Percentiles rank a stretch among this genome's conserved stretches.
Evolutionary conservation across 179 eudicot genomes (phyloP).

Genomic region (Camellia oleifera): DNA sequence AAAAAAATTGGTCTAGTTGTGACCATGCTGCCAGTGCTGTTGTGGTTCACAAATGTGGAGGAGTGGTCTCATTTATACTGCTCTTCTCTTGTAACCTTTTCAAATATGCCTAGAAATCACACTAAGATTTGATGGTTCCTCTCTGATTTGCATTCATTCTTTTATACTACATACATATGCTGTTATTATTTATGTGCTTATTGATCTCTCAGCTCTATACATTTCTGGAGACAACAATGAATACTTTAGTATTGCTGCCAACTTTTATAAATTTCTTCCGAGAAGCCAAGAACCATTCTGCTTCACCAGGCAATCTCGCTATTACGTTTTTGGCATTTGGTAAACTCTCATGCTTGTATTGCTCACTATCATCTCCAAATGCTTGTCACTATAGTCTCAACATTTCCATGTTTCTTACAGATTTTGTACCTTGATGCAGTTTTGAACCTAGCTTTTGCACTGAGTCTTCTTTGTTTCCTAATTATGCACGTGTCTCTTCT

Average conservation of each 20-base stretch:
- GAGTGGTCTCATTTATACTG: neutral
- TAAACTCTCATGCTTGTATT: constrained; percentile 24
- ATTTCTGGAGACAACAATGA: constrained; percentile 70
- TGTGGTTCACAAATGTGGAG: neutral
- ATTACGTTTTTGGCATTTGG: constrained; percentile 80
- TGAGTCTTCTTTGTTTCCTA: constrained; percentile 85
- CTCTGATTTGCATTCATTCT: neutral
- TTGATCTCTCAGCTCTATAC: constrained; percentile 58
- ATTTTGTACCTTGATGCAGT: constrained; percentile 75
- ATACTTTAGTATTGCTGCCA: constrained; percentile 74
- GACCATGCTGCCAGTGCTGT: neutral
- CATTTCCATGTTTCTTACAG: constrained; percentile 40
- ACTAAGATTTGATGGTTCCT: neutral
- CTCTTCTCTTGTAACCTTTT: neutral
- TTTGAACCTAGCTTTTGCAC: constrained; percentile 80
- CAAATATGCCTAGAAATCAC: constrained; percentile 7
- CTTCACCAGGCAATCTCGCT: constrained; percentile 67
- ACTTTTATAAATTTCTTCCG: constrained; percentile 58
- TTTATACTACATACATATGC: neutral
- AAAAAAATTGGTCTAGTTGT: neutral
- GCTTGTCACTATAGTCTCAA: constrained; percentile 27
- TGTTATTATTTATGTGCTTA: neutral
- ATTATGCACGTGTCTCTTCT: constrained; percentile 80
- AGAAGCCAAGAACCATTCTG: constrained; percentile 52
- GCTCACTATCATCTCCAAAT: neutral